A percentile compares a stretch with the other conserved stretches of the same genome.
Conservation (phyloP, 192 early-diverging fungal genomes). For the Backusella macrospora region DNA sequence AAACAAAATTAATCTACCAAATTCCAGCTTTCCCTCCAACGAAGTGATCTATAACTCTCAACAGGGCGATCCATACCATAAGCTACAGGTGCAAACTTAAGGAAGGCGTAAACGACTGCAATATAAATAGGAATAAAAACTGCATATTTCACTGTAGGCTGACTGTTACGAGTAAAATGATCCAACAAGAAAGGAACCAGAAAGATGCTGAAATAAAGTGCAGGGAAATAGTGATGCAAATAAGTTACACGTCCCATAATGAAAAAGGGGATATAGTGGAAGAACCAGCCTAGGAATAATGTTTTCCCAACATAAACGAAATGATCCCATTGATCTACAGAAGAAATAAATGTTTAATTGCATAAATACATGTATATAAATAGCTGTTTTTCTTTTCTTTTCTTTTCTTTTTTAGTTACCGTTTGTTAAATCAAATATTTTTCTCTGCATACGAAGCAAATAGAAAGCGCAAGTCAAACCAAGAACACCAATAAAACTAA, state of each 20-base stretch:
- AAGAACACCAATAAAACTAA: conserved; percentile 54
- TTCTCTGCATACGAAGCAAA: conserved; percentile 65
- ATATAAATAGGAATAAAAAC: conserved; percentile 50
- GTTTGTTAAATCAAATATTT: conserved; percentile 55
- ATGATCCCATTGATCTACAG: conserved; percentile 60
- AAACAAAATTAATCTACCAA: conserved; percentile 42
- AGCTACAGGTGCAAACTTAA: conserved; percentile 78
- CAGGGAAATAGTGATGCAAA: conserved; percentile 97
- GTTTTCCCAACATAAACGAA: conserved; percentile 73
- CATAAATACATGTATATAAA: neutral
- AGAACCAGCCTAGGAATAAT: conserved; percentile 83
- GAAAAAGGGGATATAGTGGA: conserved; percentile 94
- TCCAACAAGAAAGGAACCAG: conserved; percentile 77
- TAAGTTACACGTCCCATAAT: conserved; percentile 97
- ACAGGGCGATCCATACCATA: conserved; percentile 81
- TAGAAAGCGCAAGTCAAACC: conserved; percentile 38
- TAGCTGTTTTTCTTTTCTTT: conserved; percentile 26
- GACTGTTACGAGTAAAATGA: conserved; percentile 54
- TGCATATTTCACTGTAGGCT: conserved; percentile 14
- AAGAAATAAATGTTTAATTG: conserved; percentile 14
- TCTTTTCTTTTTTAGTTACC: conserved; percentile 36
- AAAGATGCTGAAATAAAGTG: conserved; percentile 92
- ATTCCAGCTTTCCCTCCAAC: conserved; percentile 84
- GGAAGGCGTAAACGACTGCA: conserved; percentile 56
- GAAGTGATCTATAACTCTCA: conserved; percentile 52